A percentile compares a stretch with the other conserved stretches of the same genome.
Evolutionary conservation across 2,329 filamentous ascomycete species (phyloP).

Genomic region (Coleophoma eucalyptorum): DNA sequence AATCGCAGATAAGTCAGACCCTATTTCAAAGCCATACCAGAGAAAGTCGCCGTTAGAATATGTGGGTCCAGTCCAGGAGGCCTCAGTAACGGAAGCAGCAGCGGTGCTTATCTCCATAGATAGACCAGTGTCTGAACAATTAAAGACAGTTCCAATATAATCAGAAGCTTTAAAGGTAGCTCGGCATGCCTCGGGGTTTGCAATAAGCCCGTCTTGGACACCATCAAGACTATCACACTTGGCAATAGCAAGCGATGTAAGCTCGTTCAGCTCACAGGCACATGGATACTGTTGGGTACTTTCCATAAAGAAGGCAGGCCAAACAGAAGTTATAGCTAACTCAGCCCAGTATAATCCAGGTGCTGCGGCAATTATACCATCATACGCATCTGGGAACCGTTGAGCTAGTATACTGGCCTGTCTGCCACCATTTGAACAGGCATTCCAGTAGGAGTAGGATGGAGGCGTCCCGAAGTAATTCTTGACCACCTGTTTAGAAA

Average conservation of each 20-base stretch:
- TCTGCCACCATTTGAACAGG: conserved; percentile 31
- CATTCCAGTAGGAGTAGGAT: conserved; percentile 30
- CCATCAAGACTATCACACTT: conserved; percentile 7
- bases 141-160: conserved; percentile 2
- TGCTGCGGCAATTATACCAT: conserved; percentile 32
- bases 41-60: background rate
- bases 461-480: conserved; percentile 27
- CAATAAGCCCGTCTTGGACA: conserved; percentile 6
- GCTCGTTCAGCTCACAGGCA: conserved; percentile 3
- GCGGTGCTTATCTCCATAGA: background rate
- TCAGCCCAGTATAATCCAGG: conserved; percentile 28
- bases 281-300: conserved; percentile 1
- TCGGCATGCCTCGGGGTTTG: background rate
- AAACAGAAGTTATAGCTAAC: background rate
- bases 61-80: background rate
- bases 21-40: conserved; percentile 3
- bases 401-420: conserved; percentile 32
- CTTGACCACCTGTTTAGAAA: conserved; percentile 27
- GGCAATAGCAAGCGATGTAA: conserved; percentile 1
- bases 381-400: conserved; percentile 28
- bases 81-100: background rate
- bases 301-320: conserved; percentile 5
- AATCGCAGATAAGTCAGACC: conserved; percentile 2
- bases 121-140: conserved; percentile 1
- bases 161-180: background rate